A percentile compares a stretch with the other conserved stretches of the same genome.
Evolutionary conservation across 768 basidiomycete genomes (phyloP).

Genomic region (Tubosaeta sp.): DNA sequence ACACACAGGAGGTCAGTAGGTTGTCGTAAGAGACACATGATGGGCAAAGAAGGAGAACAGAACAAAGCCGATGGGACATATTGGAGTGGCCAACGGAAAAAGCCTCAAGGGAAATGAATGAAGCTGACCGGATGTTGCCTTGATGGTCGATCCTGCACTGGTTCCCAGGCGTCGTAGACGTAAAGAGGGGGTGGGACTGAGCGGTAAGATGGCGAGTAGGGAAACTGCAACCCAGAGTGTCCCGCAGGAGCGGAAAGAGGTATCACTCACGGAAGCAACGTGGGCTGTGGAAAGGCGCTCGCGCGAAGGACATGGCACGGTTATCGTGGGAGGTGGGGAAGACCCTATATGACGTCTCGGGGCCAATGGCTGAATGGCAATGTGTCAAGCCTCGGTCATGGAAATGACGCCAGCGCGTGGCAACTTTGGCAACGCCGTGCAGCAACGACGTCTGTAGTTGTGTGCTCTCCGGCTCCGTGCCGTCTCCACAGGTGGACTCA

Average conservation of each 20-base stretch:
- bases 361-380: constrained; percentile 8
- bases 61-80: neutral
- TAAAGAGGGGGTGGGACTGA: neutral
- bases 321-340: constrained; percentile 16
- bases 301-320: neutral
- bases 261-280: constrained; percentile 20
- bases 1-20: constrained; percentile 8
- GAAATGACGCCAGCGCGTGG: neutral
- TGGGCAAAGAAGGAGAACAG: constrained; percentile 7
- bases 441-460: neutral
- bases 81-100: constrained; percentile 4
- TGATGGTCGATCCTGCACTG: constrained; percentile 22
- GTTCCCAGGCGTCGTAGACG: neutral
- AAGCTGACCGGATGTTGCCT: constrained; percentile 18
- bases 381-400: constrained; percentile 15
- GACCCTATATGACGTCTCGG: constrained; percentile 18
- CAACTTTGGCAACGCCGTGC: neutral
- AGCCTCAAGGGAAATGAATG: constrained; percentile 22
- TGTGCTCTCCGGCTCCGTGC: neutral
- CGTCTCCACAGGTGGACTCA: neutral
- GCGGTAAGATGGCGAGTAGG: neutral
- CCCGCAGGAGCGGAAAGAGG: constrained; percentile 2
- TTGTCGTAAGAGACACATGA: constrained; percentile 13
- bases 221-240: neutral
- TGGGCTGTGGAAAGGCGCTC: constrained; percentile 9